Base-by-base conservation (phyloP, 495 filamentous ascomycete species). In the Aspergillus conjunctus region DNA sequence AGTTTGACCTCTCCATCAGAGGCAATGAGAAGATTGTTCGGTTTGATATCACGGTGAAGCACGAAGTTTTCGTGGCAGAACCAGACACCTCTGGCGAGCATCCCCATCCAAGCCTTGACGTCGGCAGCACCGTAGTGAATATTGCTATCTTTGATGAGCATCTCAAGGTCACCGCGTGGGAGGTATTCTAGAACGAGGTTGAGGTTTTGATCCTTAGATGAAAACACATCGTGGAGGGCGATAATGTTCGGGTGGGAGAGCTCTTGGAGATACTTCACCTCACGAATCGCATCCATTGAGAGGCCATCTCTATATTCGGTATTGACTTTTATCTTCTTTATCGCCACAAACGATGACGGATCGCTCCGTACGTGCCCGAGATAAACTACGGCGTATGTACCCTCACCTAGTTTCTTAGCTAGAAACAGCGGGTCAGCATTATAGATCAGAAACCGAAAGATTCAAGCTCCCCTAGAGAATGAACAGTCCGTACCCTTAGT, bases 321-420 rank as follows among this genome's bases (percentile, higher is more conserved):
- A 68, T 93, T 91, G 66, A 96, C 83, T 73, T 97, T 98, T 79
- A 99, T 96, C 78, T 97, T 98, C 70, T 99, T 99, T 72, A 99
- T 97, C 57, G 95, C 95, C 48, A 99, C 90, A 22, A 84, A 79
- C 10, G 81, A 77, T 15, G 82, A 79, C 1, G 90, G 88, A 63
- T 93, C 85, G 39, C 80, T 71, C 52, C 84, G 83, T 44, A 91
- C 79, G 72, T 91, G 89, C 51, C 92, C 95, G 15, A 91, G 84
- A 80, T 91, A 97, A 62, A 99, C 95, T 66, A 92, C 88, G 61
- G 95, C 95, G 71, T 98, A 99, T 57, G 94, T 98, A 71, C 95
- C 95, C 75, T 96, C 91, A 68, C 95, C 95, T 61, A 99, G 83
- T 70, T 93, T 94, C 69, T 88, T 88, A 70, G 88, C 91, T 93